Base-by-base conservation (phyloP, 2,329 filamentous ascomycete species). In the Penicillium rolfsii region DNA sequence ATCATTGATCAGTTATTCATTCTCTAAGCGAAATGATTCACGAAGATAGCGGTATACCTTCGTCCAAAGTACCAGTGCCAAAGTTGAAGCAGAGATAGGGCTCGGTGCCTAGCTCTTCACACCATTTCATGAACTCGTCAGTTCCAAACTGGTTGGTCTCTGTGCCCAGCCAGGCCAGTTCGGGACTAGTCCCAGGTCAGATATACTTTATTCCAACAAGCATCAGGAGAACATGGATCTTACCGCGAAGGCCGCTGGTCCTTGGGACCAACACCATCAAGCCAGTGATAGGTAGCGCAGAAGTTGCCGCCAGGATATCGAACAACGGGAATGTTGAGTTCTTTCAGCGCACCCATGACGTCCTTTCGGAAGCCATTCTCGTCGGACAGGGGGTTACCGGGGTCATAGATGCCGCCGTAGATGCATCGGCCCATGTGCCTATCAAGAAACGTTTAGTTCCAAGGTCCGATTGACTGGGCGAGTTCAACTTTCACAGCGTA, bases 341-440 rank as follows among this genome's bases (percentile, higher is more conserved):
- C 89, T 71, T 87, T 85, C 64, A 95, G 81, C 5, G 89, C 88
- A 45, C 85, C 83, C 26, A 95, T 84, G 45, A 95, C 91, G 76
- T 95, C 91, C 66, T 84, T 91, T 41, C 91, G 88, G 78, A 91
- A 94, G 45, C 91, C 91, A 65, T 90, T 82, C 57, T 86, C 81
- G 67, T 93, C 90, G 2, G 89, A 88, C n/a, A 93, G 82, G 3
- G 86, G 79, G 74, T 88, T 93, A 36, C 83, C 84, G 1, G 90
- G 91, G 68, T 94, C 91, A 77, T 93, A 94, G 73, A 95, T 89
- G 65, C 91, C 91, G 64, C 90, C 90, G 74, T 95, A 94, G 72
- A 95, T 93, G 80, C 91, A 95, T 63, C 91, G 87, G 70, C 91
- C 91, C 91, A 95, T 95, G 77, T 95, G 91, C 70, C 89, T 91